phyloP scores from a whole-genome alignment of 2,329 filamentous ascomycete genomes.

The Ascochyta koolunga region DNA sequence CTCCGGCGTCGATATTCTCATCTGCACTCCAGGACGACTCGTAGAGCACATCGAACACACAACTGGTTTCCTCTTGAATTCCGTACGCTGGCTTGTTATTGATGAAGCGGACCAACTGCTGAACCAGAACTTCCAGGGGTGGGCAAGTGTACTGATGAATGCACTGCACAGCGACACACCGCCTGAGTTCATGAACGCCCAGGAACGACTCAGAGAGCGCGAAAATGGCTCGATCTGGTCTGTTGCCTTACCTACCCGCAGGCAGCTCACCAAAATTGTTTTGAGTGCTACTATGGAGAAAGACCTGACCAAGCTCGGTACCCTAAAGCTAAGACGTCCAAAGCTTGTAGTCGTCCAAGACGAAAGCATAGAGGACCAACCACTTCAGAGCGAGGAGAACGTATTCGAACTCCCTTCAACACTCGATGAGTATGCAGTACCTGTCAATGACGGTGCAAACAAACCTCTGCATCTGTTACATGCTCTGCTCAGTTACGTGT shows the following conservation, averaged over 20 bases:
- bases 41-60: slow-evolving; percentile 90
- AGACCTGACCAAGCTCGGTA: slow-evolving; percentile 79
- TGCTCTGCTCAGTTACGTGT: slow-evolving; percentile 66
- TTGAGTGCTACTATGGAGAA: slow-evolving; percentile 91
- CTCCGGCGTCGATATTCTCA: slow-evolving; percentile 83
- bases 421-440: slow-evolving; percentile 55
- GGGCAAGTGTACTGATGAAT: slow-evolving; percentile 74
- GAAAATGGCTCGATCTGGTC: slow-evolving; percentile 45
- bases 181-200: slow-evolving; percentile 55
- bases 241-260: slow-evolving; percentile 36
- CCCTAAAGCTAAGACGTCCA: slow-evolving; percentile 74
- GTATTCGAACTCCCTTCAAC: slow-evolving; percentile 63
- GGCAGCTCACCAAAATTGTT: slow-evolving; percentile 75
- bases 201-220: slow-evolving; percentile 59
- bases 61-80: slow-evolving; percentile 76
- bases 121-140: slow-evolving; percentile 90
- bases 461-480: slow-evolving; percentile 83
- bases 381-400: slow-evolving; percentile 37
- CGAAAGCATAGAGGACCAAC: slow-evolving; percentile 31
- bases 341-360: slow-evolving; percentile 77
- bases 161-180: slow-evolving; percentile 60
- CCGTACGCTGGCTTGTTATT: slow-evolving; percentile 86
- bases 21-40: slow-evolving; percentile 88
- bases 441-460: slow-evolving; percentile 58
- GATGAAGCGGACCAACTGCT: slow-evolving; percentile 94